Evolutionary conservation across 768 basidiomycete species (phyloP).

Genomic region (Termitomyces sp.): DNA sequence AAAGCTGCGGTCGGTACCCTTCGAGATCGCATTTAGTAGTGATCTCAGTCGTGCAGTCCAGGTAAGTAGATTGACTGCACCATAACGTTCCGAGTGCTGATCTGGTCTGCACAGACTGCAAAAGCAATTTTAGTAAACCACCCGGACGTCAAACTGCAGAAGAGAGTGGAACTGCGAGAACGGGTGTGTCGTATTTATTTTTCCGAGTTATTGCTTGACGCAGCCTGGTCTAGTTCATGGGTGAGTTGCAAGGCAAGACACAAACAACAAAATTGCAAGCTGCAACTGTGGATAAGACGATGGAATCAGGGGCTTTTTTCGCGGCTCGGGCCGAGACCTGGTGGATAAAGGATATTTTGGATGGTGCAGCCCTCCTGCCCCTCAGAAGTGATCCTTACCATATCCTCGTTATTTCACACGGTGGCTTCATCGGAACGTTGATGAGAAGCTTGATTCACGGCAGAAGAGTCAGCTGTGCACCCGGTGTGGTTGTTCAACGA

Average conservation of each 20-base stretch:
- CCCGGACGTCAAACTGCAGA: constrained; percentile 35
- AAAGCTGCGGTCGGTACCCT: constrained; percentile 46
- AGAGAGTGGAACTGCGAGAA: constrained; percentile 52
- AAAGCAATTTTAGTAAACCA: constrained; percentile 56
- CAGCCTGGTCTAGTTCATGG: constrained; percentile 15
- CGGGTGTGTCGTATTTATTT: constrained; percentile 37
- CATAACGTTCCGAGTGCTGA: neutral
- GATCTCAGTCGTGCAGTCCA: constrained; percentile 64
- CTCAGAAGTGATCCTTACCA: constrained; percentile 24
- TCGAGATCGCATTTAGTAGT: constrained; percentile 62
- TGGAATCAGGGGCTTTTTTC: constrained; percentile 39
- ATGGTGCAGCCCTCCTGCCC: constrained; percentile 18
- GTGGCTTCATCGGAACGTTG: constrained; percentile 54
- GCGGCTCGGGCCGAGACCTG: constrained; percentile 46
- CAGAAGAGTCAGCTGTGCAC: constrained; percentile 29
- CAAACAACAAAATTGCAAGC: constrained; percentile 10
- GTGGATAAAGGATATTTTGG: constrained; percentile 50
- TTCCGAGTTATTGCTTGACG: neutral
- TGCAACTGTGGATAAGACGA: constrained; percentile 21
- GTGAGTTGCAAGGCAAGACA: constrained; percentile 45
- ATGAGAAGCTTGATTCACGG: constrained; percentile 41
- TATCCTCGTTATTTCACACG: constrained; percentile 63
- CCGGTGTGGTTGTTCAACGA: constrained; percentile 26
- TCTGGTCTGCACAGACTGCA: constrained; percentile 50
- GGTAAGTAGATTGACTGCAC: constrained; percentile 32